Conservation (phyloP, 352 stramenopile genomes). For the Globisporangium megalacanthum region DNA sequence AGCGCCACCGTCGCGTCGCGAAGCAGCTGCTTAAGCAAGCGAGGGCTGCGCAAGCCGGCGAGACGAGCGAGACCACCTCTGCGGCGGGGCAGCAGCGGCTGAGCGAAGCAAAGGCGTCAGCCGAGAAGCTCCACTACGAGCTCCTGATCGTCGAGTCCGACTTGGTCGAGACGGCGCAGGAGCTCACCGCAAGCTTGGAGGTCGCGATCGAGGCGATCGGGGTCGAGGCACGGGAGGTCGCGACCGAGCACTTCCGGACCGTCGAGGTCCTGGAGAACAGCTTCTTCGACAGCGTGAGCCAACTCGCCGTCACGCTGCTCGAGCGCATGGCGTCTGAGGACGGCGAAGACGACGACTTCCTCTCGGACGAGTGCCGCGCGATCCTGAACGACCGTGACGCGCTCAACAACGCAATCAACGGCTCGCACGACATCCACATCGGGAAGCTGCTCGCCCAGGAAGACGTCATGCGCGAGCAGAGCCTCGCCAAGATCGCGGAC, state of each 20-base stretch:
- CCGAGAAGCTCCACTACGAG: conserved; percentile 79
- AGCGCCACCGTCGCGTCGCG: conserved; percentile 65
- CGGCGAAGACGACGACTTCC: conserved; percentile 71
- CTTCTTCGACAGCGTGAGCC: conserved; percentile 85
- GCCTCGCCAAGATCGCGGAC: conserved; percentile 62
- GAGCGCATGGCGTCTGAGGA: conserved; percentile 76
- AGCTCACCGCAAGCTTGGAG: conserved; percentile 60
- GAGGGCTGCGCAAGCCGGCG: conserved; percentile 15
- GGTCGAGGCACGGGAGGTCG: conserved; percentile 51
- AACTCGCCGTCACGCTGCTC: conserved; percentile 68
- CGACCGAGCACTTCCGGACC: conserved; percentile 82
- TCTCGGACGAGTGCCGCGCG: conserved; percentile 72
- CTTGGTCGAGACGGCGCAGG: conserved; percentile 71
- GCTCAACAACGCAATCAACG: conserved; percentile 85
- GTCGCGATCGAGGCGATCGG: conserved; percentile 57
- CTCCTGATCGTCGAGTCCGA: conserved; percentile 88
- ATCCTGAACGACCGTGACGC: conserved; percentile 80
- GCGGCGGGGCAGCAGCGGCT: conserved; percentile 60
- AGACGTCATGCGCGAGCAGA: conserved; percentile 80
- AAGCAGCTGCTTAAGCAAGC: conserved; percentile 77
- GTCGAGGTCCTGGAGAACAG: conserved; percentile 90
- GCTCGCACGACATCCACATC: conserved; percentile 90
- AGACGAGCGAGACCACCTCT: conserved; percentile 25
- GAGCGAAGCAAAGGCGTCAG: conserved; percentile 78
- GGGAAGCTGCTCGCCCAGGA: conserved; percentile 84